Evolutionary conservation across 2,329 filamentous ascomycete genomes (phyloP).

Genomic region (Cercospora beticola): DNA sequence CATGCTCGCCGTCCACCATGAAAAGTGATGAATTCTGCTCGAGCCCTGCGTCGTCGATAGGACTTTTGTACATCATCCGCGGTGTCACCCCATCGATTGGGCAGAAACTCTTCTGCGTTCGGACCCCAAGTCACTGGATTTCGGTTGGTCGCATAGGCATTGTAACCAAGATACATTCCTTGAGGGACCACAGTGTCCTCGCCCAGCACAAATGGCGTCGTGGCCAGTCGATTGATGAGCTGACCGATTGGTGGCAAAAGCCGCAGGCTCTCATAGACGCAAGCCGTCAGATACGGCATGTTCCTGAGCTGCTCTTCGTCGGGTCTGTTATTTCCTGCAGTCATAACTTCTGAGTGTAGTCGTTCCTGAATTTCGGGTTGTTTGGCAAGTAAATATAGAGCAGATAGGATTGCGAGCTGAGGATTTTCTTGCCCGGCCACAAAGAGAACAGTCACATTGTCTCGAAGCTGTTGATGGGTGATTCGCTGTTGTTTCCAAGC

Average conservation of each 20-base stretch:
- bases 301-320: neutral
- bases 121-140: slow-evolving; percentile 5
- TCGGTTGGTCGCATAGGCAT: slow-evolving; percentile 6
- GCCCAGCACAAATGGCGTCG: neutral
- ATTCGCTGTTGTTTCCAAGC: neutral
- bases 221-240: slow-evolving; percentile 11
- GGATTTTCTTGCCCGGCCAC: slow-evolving; percentile 13
- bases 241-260: slow-evolving; percentile 9
- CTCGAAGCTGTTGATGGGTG: slow-evolving; percentile 5
- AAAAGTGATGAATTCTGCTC: slow-evolving; percentile 11
- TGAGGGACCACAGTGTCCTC: neutral
- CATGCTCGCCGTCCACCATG: slow-evolving; percentile 8
- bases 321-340: neutral
- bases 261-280: slow-evolving; percentile 3
- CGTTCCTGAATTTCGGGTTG: neutral
- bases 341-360: neutral
- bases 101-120: slow-evolving; percentile 9
- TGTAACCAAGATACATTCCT: slow-evolving; percentile 11
- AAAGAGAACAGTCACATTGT: slow-evolving; percentile 12
- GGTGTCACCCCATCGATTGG: neutral
- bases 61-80: neutral
- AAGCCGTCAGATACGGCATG: slow-evolving; percentile 6
- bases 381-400: neutral
- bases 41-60: slow-evolving; percentile 1
- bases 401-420: slow-evolving; percentile 5